Percentiles rank a stretch among this genome's conserved stretches.
These are phyloP conservation scores for Cladosporium sp. DNA, from an alignment of 2,329 filamentous ascomycete species.

Conservation along the genomic window DNA sequence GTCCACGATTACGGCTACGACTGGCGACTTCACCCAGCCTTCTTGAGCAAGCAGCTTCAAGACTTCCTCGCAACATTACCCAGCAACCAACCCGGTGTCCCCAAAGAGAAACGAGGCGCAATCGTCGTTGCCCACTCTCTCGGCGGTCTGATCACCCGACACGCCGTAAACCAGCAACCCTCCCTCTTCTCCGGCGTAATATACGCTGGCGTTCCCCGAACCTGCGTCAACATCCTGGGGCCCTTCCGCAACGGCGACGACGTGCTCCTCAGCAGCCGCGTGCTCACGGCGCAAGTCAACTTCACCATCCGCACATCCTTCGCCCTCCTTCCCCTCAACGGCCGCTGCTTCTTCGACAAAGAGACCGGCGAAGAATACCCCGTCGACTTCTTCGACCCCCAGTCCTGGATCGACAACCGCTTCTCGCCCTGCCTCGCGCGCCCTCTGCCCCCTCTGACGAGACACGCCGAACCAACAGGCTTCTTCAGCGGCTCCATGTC, in stretches of 20 bases:
- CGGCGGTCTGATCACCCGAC: constrained; percentile 79
- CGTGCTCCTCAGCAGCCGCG: constrained; percentile 79
- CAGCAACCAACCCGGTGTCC: constrained; percentile 58
- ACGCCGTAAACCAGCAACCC: constrained; percentile 78
- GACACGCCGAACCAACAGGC: constrained; percentile 31
- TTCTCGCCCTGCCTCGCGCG: constrained; percentile 72
- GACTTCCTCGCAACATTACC: constrained; percentile 67
- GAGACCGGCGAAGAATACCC: constrained; percentile 71
- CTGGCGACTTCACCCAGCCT: constrained; percentile 79
- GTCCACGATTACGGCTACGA: constrained; percentile 93
- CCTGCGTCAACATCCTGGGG: constrained; percentile 86
- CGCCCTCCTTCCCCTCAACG: constrained; percentile 76
- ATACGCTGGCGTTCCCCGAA: constrained; percentile 77
- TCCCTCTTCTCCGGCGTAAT: constrained; percentile 81
- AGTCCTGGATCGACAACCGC: constrained; percentile 72
- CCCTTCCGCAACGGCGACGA: constrained; percentile 89
- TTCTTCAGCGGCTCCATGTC: constrained; percentile 40
- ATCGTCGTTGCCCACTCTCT: constrained; percentile 80
- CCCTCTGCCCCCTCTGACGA: constrained; percentile 52
- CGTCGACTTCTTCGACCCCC: constrained; percentile 74
- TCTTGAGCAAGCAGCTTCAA: constrained; percentile 66
- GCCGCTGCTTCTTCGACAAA: constrained; percentile 80
- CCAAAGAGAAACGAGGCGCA: constrained; percentile 58
- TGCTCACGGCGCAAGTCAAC: constrained; percentile 87
- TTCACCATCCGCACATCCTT: constrained; percentile 86